Base-by-base conservation (phyloP, 306 rosid species). In the Senna siamea region DNA sequence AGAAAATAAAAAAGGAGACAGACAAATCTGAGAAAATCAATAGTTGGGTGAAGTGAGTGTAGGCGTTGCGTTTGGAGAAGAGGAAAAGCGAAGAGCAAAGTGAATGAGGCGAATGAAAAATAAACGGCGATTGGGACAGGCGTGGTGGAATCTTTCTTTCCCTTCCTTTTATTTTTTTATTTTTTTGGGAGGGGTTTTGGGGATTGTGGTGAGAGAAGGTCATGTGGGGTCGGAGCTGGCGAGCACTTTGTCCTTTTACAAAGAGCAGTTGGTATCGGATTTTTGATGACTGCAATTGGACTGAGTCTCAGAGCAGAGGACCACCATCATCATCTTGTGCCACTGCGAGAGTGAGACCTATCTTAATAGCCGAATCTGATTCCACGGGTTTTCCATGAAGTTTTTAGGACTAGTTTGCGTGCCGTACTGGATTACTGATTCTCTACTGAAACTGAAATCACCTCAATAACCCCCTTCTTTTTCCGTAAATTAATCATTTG, bases 111-210 rank as follows among this genome's bases (percentile, higher is more conserved):
- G 72, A 20, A 43, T 44, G 77, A 70, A 57, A 78, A 72, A 52
- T 75, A 58, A 61, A 75, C 76, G 34, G 74, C 47, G 34, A 58
- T 63, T 67, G 72, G 41, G 87, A 51, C 75, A 73, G 85, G 82
- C 66, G 66, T 19, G 87, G 88, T 19, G 86, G 88, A 85, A 83
- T 82, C 69, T 48, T 75, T 53, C 22, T n/a, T 50, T 2, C 2
- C 11, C 34, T 43, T 4, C 0, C 7, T 9, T 28, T 61, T 28
- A 14, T 23, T 52, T 40, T 40, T 4, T 60, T 43, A 28, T 12
- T n/a, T n/a, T n/a, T n/a, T n/a, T n/a, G n/a, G n/a, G n/a, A n/a
- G n/a, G n/a, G n/a, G n/a, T n/a, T 32, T 1, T 0, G 52, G 23
- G 53, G 30, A 26, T 74, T 30, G 40, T 28, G 68, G 50, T 44